phyloP scores from a whole-genome alignment of 2,329 filamentous ascomycete species.

The Cadophora sp. region DNA sequence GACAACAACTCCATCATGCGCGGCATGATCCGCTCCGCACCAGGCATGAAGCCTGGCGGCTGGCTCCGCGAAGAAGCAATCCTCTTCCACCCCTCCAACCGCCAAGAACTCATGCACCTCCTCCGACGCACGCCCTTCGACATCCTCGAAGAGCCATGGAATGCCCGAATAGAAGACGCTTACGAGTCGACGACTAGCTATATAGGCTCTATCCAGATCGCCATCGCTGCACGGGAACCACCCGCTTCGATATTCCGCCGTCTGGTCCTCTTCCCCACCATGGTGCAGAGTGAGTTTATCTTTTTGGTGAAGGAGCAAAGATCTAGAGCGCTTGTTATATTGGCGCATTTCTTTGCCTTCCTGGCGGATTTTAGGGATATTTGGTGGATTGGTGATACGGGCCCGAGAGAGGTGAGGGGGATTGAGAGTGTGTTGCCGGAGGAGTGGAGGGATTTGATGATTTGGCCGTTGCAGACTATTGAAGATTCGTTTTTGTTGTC shows the following conservation, averaged over 20 bases:
- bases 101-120: constrained; percentile 26
- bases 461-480: constrained; percentile 30
- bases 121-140: constrained; percentile 24
- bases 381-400: constrained; percentile 45
- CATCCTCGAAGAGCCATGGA: constrained; percentile 32
- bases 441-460: constrained; percentile 31
- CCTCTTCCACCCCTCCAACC: constrained; percentile 29
- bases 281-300: constrained; percentile 25
- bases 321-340: constrained; percentile 35
- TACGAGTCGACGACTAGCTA: constrained; percentile 33
- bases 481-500: constrained; percentile 17
- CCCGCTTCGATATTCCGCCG: constrained; percentile 20
- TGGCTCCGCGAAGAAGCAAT: constrained; percentile 18
- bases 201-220: constrained; percentile 28
- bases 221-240: constrained; percentile 21
- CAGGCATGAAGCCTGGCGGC: constrained; percentile 15
- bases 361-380: constrained; percentile 44
- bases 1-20: constrained; percentile 27
- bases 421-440: constrained; percentile 27
- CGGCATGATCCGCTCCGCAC: constrained; percentile 23
- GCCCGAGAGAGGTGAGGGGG: constrained; percentile 31
- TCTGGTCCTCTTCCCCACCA: constrained; percentile 30
- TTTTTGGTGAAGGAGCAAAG: constrained; percentile 30
- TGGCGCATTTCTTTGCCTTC: constrained; percentile 47
- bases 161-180: constrained; percentile 26